These are phyloP conservation scores for Bathelium albidoporum DNA, from an alignment of 495 filamentous ascomycete genomes.

Conservation along the genomic window DNA sequence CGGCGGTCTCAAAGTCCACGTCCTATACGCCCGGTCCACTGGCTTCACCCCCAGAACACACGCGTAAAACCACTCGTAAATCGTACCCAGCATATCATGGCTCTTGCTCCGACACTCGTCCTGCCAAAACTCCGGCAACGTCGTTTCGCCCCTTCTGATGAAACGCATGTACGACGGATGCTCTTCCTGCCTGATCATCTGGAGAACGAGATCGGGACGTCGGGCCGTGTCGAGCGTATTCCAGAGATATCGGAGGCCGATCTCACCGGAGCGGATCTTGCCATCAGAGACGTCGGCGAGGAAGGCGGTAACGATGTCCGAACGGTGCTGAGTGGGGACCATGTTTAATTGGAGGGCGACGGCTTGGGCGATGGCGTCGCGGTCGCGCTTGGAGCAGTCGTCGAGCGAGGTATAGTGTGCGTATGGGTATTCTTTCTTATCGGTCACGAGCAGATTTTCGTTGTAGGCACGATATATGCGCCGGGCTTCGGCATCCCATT, in stretches of 20 bases:
- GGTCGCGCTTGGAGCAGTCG: neutral
- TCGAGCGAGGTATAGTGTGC: slow-evolving; percentile 10
- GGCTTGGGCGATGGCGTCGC: slow-evolving; percentile 9
- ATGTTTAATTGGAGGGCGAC: slow-evolving; percentile 9
- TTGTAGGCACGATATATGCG: slow-evolving; percentile 3
- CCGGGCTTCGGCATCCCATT: neutral
- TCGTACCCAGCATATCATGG: slow-evolving; percentile 9
- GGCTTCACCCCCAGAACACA: slow-evolving; percentile 5
- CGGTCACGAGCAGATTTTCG: slow-evolving; percentile 2
- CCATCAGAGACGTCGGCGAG: slow-evolving; percentile 10
- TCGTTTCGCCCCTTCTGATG: slow-evolving; percentile 6
- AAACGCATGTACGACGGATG: slow-evolving; percentile 9
- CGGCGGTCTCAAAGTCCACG: slow-evolving; percentile 3
- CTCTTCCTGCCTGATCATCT: slow-evolving; percentile 8
- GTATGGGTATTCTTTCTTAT: neutral
- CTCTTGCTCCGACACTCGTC: slow-evolving; percentile 8
- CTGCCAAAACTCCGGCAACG: slow-evolving; percentile 10
- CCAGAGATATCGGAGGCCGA: slow-evolving; percentile 8
- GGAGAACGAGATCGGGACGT: slow-evolving; percentile 7
- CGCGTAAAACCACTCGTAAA: slow-evolving; percentile 10
- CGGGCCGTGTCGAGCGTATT: slow-evolving; percentile 3
- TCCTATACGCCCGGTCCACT: neutral
- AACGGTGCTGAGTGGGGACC: neutral
- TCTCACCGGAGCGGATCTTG: slow-evolving; percentile 7
- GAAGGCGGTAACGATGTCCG: slow-evolving; percentile 1